Evolutionary conservation across 2,329 filamentous ascomycete genomes (phyloP), one percentile per base, ranked within the genome.

Genomic region (Cadophora sp.): DNA sequence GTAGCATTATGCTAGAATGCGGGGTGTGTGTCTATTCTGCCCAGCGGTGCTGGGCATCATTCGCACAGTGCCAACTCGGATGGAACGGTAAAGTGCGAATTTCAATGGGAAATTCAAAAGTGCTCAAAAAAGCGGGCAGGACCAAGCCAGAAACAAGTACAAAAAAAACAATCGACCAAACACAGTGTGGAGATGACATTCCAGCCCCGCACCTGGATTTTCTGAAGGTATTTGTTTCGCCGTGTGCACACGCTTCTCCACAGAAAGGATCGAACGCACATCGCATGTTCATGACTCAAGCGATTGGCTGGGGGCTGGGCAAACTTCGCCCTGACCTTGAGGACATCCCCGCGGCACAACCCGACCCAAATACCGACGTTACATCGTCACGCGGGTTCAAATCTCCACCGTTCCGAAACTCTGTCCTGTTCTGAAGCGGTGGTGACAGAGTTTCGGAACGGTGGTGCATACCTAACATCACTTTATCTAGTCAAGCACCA

Each of bases 301-400:
- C n/a, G 43, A 48, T 48, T 48, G 43, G 43, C 43, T 48, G 43
- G 43, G 43, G 43, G 43, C 43, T 48, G 43, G 43, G 43, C 43
- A 6, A 8, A 48, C 43, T n/a, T 48, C 43, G n/a, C 43, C 43
- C 22, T 48, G 19, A 22, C 43, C 43, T 22, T 22, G 19, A 22
- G 2, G 12, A 43, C 11, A 6, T 22, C 5, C 19, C n/a, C 43
- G n/a, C 43, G 43, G 43, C 43, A 48, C 19, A 48, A 22, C 43
- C 43, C 43, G 43, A 22, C 43, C 43, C 43, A 48, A 48, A 48
- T 48, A 48, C n/a, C 43, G 43, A 48, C 6, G 43, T 22, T n/a
- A 48, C 43, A 48, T 22, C 43, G 43, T 48, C n/a, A n/a, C n/a
- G 43, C 19, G 43, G 22, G 12, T 48, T 22, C 22, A 22, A 48